These are phyloP conservation scores for Metarhizium anisopliae DNA, from an alignment of 2,329 filamentous ascomycete species.

Conservation along the genomic window DNA sequence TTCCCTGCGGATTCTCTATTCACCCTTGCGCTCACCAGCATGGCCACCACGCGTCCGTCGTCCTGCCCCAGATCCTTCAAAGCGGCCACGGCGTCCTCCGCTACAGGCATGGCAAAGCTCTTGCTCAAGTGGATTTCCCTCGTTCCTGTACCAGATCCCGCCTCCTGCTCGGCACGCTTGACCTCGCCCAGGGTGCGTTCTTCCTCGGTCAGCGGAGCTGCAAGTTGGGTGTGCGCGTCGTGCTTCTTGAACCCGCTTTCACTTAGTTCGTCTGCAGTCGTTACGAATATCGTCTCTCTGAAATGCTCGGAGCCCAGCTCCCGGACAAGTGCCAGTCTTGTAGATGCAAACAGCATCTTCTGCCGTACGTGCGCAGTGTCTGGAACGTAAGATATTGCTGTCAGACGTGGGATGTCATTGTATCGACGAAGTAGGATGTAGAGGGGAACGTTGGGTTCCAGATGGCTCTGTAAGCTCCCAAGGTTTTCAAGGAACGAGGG, in stretches of 20 bases:
- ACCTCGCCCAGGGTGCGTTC: conserved; percentile 64
- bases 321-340: conserved; percentile 63
- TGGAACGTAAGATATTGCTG: conserved; percentile 71
- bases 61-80: conserved; percentile 49
- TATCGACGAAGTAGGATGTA: conserved; percentile 69
- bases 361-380: conserved; percentile 70
- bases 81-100: conserved; percentile 54
- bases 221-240: conserved; percentile 54
- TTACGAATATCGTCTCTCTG: conserved; percentile 66
- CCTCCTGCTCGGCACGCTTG: conserved; percentile 65
- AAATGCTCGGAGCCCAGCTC: conserved; percentile 75
- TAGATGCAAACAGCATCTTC: conserved; percentile 80
- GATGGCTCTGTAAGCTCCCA: conserved; percentile 48
- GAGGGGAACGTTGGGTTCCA: conserved; percentile 57
- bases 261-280: conserved; percentile 59
- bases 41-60: conserved; percentile 45
- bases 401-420: conserved; percentile 46
- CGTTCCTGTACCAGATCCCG: conserved; percentile 56
- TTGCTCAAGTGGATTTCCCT: conserved; percentile 52
- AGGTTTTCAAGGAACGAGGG: conserved; percentile 58
- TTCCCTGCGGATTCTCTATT: background rate
- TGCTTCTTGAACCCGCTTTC: conserved; percentile 62
- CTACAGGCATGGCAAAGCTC: conserved; percentile 48
- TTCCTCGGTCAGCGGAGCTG: conserved; percentile 70
- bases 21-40: conserved; percentile 46